Conservation (phyloP, 495 filamentous ascomycete genomes). For the Apiosordaria backusii region DNA sequence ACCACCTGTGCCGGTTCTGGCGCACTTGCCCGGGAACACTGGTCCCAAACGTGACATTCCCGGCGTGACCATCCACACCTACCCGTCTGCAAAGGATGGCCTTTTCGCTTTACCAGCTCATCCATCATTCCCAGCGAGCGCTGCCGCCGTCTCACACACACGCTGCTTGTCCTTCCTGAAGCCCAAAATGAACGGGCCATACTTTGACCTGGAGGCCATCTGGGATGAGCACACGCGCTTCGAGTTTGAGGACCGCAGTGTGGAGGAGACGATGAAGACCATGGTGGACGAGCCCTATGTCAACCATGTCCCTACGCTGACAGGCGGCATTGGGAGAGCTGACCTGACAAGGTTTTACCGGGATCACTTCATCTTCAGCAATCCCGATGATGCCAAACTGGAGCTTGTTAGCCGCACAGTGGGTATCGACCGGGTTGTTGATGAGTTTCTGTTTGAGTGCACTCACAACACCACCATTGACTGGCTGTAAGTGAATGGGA, state of each 20-base stretch:
- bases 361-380: conserved; percentile 66
- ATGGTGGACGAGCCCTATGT: conserved; percentile 61
- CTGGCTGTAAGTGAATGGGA: conserved; percentile 55
- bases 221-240: conserved; percentile 58
- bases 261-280: conserved; percentile 55
- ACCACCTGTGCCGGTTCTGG: conserved; percentile 17
- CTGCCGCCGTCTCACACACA: conserved; percentile 49
- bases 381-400: conserved; percentile 64
- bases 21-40: conserved; percentile 16
- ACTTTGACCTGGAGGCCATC: conserved; percentile 57
- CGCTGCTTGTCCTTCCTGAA: conserved; percentile 51
- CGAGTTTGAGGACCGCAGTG: conserved; percentile 53
- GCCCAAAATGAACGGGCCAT: conserved; percentile 47
- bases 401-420: conserved; percentile 70
- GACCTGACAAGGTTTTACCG: conserved; percentile 70
- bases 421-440: conserved; percentile 53
- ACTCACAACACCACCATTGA: conserved; percentile 69
- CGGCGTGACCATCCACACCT: conserved; percentile 22
- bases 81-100: conserved; percentile 24
- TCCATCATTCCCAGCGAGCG: conserved; percentile 33
- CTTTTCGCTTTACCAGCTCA: conserved; percentile 45
- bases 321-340: conserved; percentile 68
- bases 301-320: conserved; percentile 57
- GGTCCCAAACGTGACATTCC: neutral
- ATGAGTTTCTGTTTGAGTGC: conserved; percentile 59